Base-by-base conservation (phyloP, 1,139 yeast genomes). In the Saccharomyces hybrid region DNA sequence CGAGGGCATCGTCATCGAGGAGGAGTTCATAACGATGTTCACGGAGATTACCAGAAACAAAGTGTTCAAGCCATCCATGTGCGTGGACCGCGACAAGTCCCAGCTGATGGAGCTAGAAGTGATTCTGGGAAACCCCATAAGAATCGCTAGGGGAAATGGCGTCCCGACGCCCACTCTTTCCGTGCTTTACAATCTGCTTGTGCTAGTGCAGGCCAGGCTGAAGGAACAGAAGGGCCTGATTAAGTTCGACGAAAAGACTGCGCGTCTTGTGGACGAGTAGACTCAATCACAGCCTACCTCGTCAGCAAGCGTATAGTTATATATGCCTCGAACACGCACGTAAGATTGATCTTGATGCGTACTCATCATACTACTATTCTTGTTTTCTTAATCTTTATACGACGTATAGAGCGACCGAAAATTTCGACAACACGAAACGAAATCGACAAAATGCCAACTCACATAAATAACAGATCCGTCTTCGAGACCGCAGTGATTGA, bases 21-120 rank as follows among this genome's bases (percentile, higher is more conserved):
- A 71, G 41, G 73, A 70, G 4, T 69, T 73, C 48, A 75, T 78
- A 55, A 78, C 80, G 23, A 69, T 64, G 48, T 66, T 67, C 57
- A 52, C 60, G 7, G 60, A 63, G 41, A 59, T 61, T 28, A 64
- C 72, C 13, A 82, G 79, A 61, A 82, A 82, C 0, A 61, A 76
- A 11, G 78, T 78, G 62, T 82, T 81, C 66, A 70, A 74, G 27
- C 86, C 86, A 0, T 81, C 86, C 11, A 82, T 82, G 86, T 75
- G 80, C 57, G 78, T 82, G 7, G 87, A 82, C 65, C 70, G 71
- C 32, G 73, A 79, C 53, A 75, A 79, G 58, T 73, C 75, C 16
- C 80, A 81, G 58, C 70, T 79, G 59, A 75, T 81, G 71, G 87
- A 82, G 64, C 62, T 81, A 52, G 86, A 82, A 61, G 74, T 79